Base-by-base conservation (phyloP, 1,139 yeast genomes). In the Sugiyamaella pinicola region DNA sequence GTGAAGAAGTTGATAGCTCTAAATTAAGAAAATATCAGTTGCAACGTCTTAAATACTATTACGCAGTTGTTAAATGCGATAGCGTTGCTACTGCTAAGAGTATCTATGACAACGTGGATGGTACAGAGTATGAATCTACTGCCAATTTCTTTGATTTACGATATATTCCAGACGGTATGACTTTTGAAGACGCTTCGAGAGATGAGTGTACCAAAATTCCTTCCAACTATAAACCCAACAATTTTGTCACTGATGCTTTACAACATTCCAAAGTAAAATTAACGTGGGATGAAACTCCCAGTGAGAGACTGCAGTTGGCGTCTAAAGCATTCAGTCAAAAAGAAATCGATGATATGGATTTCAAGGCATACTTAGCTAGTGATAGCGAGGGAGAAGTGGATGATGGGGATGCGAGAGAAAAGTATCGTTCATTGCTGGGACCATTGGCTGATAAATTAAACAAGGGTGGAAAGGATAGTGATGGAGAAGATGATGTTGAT, bases 221-320 rank as follows among this genome's bases (percentile, higher is more conserved):
- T 1, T 74, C 83, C 3, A 80, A 80, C 49, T 95, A 93, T 69
- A 84, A 82, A 62, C 99, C 99, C n/a, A 64, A 70, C 31, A 79
- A 84, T 10, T 95, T 93, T 71, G 88, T 88, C 33, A 95, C 97
- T 1, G 96, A 88, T 70, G 97, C 97, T 0, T 77, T 91, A 55
- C 96, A 90, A 66, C 96, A 89, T 67, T 89, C 96, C 12, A 90
- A 89, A 65, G 97, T 91, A 46, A 88, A 88, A 66, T 77, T 91
- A 59, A 90, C 97, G 0, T 91, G 98, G 98, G 99, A 95, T 70
- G 98, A 93, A 71, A 95, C 98, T 0, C 99, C 99, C 3, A 85
- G 83, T 56, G 97, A 90, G 64, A 81, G 99, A 67, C 70, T 83
- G n/a, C 83, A 87, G 54, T 70, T 91, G 52, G 82, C 96, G 0